Percentiles rank a stretch among this genome's conserved stretches.
phyloP scores from a whole-genome alignment of 306 rosid species.

The Spatholobus suberectus region DNA sequence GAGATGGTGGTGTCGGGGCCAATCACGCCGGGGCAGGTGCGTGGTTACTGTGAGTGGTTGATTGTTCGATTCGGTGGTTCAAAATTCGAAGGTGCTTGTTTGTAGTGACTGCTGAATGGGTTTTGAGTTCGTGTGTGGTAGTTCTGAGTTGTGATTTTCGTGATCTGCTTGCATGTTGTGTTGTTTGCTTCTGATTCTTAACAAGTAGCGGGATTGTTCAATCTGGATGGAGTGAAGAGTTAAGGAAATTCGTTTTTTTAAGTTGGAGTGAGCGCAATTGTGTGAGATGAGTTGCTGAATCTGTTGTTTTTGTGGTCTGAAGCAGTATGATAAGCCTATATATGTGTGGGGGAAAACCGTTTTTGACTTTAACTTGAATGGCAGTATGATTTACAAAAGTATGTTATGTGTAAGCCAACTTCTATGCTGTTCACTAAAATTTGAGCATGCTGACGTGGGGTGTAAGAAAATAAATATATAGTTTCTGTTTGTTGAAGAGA shows the following conservation, averaged over 20 bases:
- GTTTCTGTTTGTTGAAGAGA: background rate
- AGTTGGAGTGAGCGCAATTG: background rate
- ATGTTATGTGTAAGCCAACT: background rate
- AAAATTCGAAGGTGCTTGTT: background rate
- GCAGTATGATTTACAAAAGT: background rate
- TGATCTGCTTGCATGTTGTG: constrained; percentile 41
- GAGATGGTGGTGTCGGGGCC: constrained; percentile 75
- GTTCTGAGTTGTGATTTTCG: background rate
- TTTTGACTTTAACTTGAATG: constrained; percentile 1
- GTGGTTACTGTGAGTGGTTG: constrained; percentile 5
- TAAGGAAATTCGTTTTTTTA: background rate
- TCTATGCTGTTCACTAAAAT: background rate
- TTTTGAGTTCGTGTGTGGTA: constrained; percentile 14
- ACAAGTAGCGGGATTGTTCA: background rate
- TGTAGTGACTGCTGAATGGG: background rate
- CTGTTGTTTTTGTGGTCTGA: constrained; percentile 14
- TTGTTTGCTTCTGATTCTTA: constrained; percentile 19
- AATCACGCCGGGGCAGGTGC: constrained; percentile 86
- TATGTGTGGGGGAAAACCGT: background rate
- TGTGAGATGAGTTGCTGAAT: constrained; percentile 25
- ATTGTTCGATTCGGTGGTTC: background rate
- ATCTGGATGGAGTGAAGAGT: background rate
- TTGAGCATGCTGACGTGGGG: constrained; percentile 11
- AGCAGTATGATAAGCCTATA: background rate
- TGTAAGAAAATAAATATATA: background rate